Evolutionary conservation across 2,329 filamentous ascomycete genomes (phyloP).

Genomic region (Endocalyx cinctus): DNA sequence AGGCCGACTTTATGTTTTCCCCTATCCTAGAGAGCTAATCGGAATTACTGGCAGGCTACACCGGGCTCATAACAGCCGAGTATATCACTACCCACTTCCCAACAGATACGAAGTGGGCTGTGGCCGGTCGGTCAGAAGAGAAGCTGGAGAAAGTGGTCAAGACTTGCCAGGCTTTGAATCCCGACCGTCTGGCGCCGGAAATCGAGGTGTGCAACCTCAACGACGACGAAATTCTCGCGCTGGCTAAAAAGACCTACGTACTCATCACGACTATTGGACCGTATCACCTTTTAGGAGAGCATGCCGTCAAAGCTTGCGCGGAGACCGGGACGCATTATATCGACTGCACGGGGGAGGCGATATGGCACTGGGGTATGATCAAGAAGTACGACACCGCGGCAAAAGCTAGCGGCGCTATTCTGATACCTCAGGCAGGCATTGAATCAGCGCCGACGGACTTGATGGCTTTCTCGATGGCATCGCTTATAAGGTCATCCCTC

Average conservation of each 20-base stretch:
- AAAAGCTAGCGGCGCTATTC: slow-evolving; percentile 48
- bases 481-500: slow-evolving; percentile 45
- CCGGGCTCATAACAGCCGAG: slow-evolving; percentile 26
- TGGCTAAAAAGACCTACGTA: slow-evolving; percentile 53
- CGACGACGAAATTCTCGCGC: slow-evolving; percentile 38
- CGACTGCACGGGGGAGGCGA: slow-evolving; percentile 58
- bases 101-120: slow-evolving; percentile 26
- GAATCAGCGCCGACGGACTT: slow-evolving; percentile 61
- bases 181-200: slow-evolving; percentile 52
- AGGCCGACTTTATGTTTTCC: not conserved
- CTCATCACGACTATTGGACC: slow-evolving; percentile 58
- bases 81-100: slow-evolving; percentile 25
- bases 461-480: slow-evolving; percentile 48
- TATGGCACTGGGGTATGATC: slow-evolving; percentile 57
- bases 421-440: slow-evolving; percentile 58
- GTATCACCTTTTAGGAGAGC: slow-evolving; percentile 52
- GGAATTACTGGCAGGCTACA: slow-evolving; percentile 24
- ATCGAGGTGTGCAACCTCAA: slow-evolving; percentile 50
- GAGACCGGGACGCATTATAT: slow-evolving; percentile 61
- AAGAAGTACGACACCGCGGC: slow-evolving; percentile 52
- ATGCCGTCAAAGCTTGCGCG: slow-evolving; percentile 57
- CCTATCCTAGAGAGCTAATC: slow-evolving; percentile 4
- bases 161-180: slow-evolving; percentile 61
- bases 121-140: slow-evolving; percentile 27
- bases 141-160: slow-evolving; percentile 65